Conservation (phyloP, 805 yeast species). For the Starmerella sirachaensis region DNA sequence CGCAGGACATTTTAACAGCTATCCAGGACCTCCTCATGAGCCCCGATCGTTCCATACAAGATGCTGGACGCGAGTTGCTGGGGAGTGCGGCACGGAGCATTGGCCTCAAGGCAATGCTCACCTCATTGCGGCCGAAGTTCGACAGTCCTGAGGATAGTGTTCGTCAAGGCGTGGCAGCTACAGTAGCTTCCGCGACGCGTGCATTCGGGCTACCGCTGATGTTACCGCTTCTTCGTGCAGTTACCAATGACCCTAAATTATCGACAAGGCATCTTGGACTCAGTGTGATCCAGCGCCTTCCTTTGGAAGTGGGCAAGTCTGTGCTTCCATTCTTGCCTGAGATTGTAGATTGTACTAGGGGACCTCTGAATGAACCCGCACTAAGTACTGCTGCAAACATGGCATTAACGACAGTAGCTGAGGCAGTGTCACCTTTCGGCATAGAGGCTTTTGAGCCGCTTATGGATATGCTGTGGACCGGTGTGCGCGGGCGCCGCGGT, state of each 20-base stretch:
- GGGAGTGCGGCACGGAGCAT: constrained; percentile 23
- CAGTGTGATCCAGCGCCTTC: constrained; percentile 51
- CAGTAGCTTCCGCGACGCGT: constrained; percentile 73
- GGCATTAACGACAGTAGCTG: constrained; percentile 65
- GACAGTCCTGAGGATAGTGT: constrained; percentile 73
- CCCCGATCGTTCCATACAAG: constrained; percentile 29
- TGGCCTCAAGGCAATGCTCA: constrained; percentile 70
- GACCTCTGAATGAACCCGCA: constrained; percentile 48
- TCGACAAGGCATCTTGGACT: constrained; percentile 69
- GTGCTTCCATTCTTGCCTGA: constrained; percentile 61
- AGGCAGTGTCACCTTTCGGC: constrained; percentile 76
- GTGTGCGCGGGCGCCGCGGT: constrained; percentile 67
- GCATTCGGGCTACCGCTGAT: constrained; percentile 61
- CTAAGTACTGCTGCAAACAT: constrained; percentile 61
- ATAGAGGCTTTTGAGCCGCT: constrained; percentile 70
- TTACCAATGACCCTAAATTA: constrained; percentile 65
- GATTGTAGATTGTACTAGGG: constrained; percentile 37
- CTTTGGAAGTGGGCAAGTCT: constrained; percentile 55
- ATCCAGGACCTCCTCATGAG: not conserved
- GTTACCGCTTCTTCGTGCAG: constrained; percentile 77
- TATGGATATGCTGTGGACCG: constrained; percentile 70
- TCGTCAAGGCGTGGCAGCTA: constrained; percentile 61
- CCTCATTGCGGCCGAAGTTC: constrained; percentile 67
- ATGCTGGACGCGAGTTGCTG: constrained; percentile 70
- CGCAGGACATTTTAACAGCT: not conserved